A percentile compares a stretch with the other conserved stretches of the same genome.
Conservation (phyloP, 2,329 filamentous ascomycete species). For the Paecilomyces variotii region DNA sequence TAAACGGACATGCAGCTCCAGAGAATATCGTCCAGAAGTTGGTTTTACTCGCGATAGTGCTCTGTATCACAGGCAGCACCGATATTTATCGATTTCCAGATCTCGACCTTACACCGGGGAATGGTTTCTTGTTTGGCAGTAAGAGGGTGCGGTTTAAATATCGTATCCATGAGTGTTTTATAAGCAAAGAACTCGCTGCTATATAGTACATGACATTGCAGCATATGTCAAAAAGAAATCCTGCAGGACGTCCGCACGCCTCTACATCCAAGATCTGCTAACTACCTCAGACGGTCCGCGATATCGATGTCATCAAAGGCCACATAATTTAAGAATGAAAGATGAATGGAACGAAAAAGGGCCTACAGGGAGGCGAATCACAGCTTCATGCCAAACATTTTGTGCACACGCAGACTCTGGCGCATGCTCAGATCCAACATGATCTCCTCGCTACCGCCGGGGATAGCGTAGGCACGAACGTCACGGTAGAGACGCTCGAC, state of each 20-base stretch:
- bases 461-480: conserved; percentile 91
- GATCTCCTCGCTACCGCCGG: conserved; percentile 93
- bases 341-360: conserved; percentile 4
- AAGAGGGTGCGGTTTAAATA: neutral
- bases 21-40: too few relatives aligned
- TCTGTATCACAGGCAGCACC: too few relatives aligned
- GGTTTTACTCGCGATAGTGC: too few relatives aligned
- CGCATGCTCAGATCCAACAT: conserved; percentile 96
- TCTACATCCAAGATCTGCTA: neutral
- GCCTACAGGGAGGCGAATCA: conserved; percentile 36
- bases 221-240: neutral
- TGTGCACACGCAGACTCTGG: conserved; percentile 78
- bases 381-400: conserved; percentile 93
- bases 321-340: neutral
- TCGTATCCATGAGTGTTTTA: neutral
- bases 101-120: too few relatives aligned
- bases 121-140: too few relatives aligned
- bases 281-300: neutral
- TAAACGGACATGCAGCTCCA: too few relatives aligned
- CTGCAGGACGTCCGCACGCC: neutral
- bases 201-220: neutral
- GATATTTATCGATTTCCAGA: too few relatives aligned
- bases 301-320: neutral
- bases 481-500: conserved; percentile 91
- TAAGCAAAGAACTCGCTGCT: neutral